Evolutionary conservation across 345 rosid species (phyloP).

Genomic region (Eucalyptus pauciflora): DNA sequence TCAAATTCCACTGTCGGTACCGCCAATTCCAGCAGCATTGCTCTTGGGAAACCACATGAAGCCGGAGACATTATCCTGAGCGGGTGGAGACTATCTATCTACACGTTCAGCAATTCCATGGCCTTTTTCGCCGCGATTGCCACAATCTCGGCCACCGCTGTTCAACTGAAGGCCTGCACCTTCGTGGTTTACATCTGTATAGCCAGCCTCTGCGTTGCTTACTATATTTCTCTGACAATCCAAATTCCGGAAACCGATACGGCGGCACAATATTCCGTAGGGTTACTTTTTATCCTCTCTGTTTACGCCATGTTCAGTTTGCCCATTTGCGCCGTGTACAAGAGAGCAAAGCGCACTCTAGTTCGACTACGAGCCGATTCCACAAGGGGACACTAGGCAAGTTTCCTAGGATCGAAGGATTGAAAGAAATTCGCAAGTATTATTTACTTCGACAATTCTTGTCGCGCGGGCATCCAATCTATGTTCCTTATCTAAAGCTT

Average conservation of each 20-base stretch:
- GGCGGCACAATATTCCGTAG: no score
- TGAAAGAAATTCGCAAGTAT: neutral
- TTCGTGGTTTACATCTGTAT: fast-evolving
- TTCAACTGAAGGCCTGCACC: neutral
- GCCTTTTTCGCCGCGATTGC: fast-evolving
- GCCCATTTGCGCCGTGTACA: neutral
- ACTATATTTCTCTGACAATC: fast-evolving
- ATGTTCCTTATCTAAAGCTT: neutral
- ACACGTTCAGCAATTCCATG: fast-evolving
- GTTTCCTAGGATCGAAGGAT: neutral
- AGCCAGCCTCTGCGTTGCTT: fast-evolving
- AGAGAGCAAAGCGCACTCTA: neutral
- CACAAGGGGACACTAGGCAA: fast-evolving
- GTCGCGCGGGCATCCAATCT: neutral
- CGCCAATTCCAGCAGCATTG: neutral
- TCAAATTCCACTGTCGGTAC: neutral
- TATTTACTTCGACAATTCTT: neutral
- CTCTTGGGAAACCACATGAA: neutral
- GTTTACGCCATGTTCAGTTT: fast-evolving
- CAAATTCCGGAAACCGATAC: neutral
- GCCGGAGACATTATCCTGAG: neutral
- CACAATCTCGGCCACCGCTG: neutral
- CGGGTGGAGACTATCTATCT: fast-evolving
- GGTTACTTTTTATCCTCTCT: no score
- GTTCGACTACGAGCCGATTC: neutral